These are phyloP conservation scores for Amyloporia xantha DNA, from an alignment of 768 basidiomycete genomes.

Conservation along the genomic window DNA sequence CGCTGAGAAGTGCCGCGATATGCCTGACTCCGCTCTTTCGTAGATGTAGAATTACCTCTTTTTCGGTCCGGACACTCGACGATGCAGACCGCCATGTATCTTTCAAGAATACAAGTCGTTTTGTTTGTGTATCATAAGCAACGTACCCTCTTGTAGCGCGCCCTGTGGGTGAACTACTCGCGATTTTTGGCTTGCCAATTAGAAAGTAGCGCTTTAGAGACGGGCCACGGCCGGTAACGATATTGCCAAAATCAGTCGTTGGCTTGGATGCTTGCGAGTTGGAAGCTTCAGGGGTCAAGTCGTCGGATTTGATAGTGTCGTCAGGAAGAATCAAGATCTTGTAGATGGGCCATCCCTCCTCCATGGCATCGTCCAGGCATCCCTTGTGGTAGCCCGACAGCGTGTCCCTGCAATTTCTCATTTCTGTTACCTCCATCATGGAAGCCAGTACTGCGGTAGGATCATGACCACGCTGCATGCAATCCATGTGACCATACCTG, in stretches of 20 bases:
- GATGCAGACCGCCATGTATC: conserved; percentile 9
- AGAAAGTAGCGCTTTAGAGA: too few relatives aligned
- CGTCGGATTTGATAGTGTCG: too few relatives aligned
- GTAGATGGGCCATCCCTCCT: too few relatives aligned
- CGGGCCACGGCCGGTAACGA: too few relatives aligned
- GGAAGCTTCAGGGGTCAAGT: too few relatives aligned
- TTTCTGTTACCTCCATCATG: neutral
- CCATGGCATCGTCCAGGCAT: neutral
- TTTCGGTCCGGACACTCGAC: neutral
- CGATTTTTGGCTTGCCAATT: conserved; percentile 4
- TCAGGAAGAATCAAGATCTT: too few relatives aligned
- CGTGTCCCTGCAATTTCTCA: neutral
- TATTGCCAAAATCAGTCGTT: too few relatives aligned
- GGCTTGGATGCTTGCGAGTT: too few relatives aligned
- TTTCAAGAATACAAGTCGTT: conserved; percentile 10
- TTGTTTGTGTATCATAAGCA: conserved; percentile 3
- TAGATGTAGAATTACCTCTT: neutral
- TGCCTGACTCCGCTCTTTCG: neutral
- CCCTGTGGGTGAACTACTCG: neutral
- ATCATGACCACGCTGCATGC: neutral
- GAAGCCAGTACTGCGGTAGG: neutral
- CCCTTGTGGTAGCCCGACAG: neutral
- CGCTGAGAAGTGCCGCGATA: neutral
- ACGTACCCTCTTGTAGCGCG: conserved; percentile 10
- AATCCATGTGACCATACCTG: neutral